Percentiles rank a stretch among this genome's conserved stretches.
Evolutionary conservation across 352 stramenopile species (phyloP).

Genomic region (Phytophthora hibernalis): DNA sequence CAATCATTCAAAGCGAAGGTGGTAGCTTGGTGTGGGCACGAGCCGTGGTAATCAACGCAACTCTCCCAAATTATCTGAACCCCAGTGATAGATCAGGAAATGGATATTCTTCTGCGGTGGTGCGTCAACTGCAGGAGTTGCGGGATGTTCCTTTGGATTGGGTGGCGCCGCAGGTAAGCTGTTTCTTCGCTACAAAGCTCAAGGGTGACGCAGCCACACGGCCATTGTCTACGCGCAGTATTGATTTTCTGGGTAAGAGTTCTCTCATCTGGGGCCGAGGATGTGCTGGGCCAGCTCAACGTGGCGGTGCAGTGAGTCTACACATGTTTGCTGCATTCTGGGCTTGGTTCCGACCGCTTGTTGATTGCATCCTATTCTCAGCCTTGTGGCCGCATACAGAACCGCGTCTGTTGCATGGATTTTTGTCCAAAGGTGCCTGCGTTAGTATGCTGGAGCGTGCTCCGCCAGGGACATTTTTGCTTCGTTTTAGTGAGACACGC

Average conservation of each 20-base stretch:
- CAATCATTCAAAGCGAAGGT: slow-evolving; percentile 48
- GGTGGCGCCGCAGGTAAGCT: slow-evolving; percentile 71
- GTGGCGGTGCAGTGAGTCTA: slow-evolving; percentile 56
- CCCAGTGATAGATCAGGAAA: slow-evolving; percentile 10
- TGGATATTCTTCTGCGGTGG: slow-evolving; percentile 32
- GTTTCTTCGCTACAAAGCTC: slow-evolving; percentile 83
- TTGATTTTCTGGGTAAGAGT: slow-evolving; percentile 82
- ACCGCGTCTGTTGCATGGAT: slow-evolving; percentile 80
- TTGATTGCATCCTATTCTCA: slow-evolving; percentile 68
- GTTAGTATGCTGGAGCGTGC: slow-evolving; percentile 77
- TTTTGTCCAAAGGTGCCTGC: slow-evolving; percentile 83
- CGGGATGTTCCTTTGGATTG: slow-evolving; percentile 63
- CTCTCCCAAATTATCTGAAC: slow-evolving; percentile 17
- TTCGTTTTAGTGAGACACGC: slow-evolving; percentile 83
- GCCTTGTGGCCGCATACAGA: slow-evolving; percentile 76
- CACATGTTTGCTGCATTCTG: slow-evolving; percentile 81
- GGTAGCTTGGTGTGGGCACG: slow-evolving; percentile 75
- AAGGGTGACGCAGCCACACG: slow-evolving; percentile 70
- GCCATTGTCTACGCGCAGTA: slow-evolving; percentile 72
- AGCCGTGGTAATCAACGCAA: slow-evolving; percentile 58
- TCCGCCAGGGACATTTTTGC: slow-evolving; percentile 74
- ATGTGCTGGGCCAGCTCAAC: slow-evolving; percentile 43
- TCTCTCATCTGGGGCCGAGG: slow-evolving; percentile 67
- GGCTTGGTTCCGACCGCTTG: slow-evolving; percentile 75
- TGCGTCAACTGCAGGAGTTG: slow-evolving; percentile 52